Conservation (phyloP, 441 rosid species). For the Croton setiger region DNA sequence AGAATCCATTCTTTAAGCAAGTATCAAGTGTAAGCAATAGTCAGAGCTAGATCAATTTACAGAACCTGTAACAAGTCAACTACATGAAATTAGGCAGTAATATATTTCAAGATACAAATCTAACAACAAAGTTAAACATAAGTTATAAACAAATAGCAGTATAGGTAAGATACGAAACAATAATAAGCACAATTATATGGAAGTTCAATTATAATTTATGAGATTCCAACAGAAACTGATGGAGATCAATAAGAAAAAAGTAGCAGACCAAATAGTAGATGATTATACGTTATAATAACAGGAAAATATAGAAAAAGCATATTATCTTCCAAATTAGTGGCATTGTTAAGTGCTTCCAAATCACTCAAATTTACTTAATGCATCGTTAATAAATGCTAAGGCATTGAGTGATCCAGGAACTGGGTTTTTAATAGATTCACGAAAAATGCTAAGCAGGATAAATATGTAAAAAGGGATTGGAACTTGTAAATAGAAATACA, state of each 20-base stretch:
- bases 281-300: background rate
- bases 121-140: background rate
- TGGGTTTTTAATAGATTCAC: background rate
- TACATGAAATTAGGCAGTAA: background rate
- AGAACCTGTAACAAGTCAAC: background rate
- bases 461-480: background rate
- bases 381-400: background rate
- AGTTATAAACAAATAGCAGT: background rate
- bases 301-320: background rate
- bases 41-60: background rate
- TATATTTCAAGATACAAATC: background rate
- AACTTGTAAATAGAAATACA: background rate
- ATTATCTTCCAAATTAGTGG: background rate
- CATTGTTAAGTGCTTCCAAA: background rate
- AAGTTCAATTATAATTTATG: background rate
- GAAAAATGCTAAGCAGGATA: background rate
- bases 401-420: background rate
- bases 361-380: background rate
- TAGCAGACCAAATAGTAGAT: background rate
- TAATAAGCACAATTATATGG: background rate
- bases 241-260: background rate
- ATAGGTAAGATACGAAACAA: too few relatives aligned
- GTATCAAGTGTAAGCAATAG: background rate
- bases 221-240: background rate
- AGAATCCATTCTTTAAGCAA: constrained; percentile 39